These are phyloP conservation scores for Melocanna baccifera DNA, from an alignment of 176 grass and related monocot species.

Conservation along the genomic window DNA sequence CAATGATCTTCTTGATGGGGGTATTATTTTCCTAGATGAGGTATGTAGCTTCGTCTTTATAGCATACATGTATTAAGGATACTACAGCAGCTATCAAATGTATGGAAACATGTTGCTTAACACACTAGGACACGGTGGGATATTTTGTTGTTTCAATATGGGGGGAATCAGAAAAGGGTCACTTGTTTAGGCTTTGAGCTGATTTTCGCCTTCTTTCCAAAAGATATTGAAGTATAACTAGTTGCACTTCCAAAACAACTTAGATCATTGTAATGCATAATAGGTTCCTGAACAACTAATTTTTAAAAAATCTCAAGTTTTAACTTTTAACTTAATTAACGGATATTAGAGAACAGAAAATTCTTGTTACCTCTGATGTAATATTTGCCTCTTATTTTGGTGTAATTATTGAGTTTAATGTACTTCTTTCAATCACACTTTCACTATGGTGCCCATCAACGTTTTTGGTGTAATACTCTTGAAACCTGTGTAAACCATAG, in stretches of 20 bases:
- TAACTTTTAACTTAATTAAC: not conserved
- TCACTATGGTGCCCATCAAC: not conserved
- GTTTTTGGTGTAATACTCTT: not conserved
- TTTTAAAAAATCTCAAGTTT: not conserved
- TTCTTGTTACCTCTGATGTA: not conserved
- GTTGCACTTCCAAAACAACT: not conserved
- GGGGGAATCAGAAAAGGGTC: not conserved
- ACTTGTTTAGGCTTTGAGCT: not conserved
- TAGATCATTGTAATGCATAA: not conserved
- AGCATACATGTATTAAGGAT: not conserved
- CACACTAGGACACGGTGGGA: not conserved
- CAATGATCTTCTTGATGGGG: slow-evolving; percentile 88
- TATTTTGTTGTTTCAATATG: not conserved
- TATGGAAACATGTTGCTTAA: not conserved
- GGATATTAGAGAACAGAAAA: not conserved
- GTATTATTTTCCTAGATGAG: slow-evolving; percentile 97
- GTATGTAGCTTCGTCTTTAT: slow-evolving; percentile 30
- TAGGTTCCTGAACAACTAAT: not conserved
- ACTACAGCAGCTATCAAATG: not conserved
- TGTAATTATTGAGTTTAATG: slow-evolving; percentile 4
- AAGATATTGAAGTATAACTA: not conserved
- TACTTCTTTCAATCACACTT: not conserved
- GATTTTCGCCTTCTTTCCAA: not conserved
- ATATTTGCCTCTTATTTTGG: not conserved
- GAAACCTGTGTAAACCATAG: not conserved